These are phyloP conservation scores for Beauveria scarabaeidicola DNA, from an alignment of 2,329 filamentous ascomycete species.

Conservation along the genomic window DNA sequence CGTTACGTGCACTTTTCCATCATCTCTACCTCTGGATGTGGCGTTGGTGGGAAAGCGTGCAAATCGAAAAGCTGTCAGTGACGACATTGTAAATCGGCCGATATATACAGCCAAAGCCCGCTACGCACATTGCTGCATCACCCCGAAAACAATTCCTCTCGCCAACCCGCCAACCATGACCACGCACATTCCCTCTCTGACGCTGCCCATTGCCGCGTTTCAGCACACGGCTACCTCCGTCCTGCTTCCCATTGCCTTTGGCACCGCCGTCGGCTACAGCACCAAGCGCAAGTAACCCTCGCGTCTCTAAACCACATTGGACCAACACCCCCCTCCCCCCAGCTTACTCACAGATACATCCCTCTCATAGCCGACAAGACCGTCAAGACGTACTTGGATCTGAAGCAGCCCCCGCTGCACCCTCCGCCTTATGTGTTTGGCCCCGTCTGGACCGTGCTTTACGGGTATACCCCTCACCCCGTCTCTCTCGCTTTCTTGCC, in stretches of 20 bases:
- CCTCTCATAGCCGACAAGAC: conserved; percentile 42
- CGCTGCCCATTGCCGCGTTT: conserved; percentile 64
- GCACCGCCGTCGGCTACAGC: conserved; percentile 63
- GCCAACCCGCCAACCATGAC: conserved; percentile 48
- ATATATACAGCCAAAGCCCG: neutral
- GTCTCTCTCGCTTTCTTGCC: conserved; percentile 4
- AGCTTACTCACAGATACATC: neutral
- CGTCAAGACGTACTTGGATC: conserved; percentile 51
- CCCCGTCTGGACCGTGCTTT: conserved; percentile 58
- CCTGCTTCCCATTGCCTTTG: conserved; percentile 65
- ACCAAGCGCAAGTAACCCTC: conserved; percentile 48
- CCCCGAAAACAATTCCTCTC: too few relatives aligned
- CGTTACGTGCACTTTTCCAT: too few relatives aligned
- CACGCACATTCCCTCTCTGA: conserved; percentile 68
- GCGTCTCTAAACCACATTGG: neutral
- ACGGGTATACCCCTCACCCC: conserved; percentile 33
- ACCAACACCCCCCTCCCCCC: too few relatives aligned
- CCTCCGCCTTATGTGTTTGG: conserved; percentile 56
- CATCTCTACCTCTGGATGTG: neutral
- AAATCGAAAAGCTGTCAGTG: neutral
- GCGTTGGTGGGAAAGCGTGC: neutral
- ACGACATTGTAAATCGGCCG: neutral
- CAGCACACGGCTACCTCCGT: conserved; percentile 63
- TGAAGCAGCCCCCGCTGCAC: conserved; percentile 59
- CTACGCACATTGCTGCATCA: neutral